Evolutionary conservation across 2,329 filamentous ascomycete species (phyloP), one percentile per base, ranked within the genome.

Genomic region (Xylariaceae sp.): DNA sequence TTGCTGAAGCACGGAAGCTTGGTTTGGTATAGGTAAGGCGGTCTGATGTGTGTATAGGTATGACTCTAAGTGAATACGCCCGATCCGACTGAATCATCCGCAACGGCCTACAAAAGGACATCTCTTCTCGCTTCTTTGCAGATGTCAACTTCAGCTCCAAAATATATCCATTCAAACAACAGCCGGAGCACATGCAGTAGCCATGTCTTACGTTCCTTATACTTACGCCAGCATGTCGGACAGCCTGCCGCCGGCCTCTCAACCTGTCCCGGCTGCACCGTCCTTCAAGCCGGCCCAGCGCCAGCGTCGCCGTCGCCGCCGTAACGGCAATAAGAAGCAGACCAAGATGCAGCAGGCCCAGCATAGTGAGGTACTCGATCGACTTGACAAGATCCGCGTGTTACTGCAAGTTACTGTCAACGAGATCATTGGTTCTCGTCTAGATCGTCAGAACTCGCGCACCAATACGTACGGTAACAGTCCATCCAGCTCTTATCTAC

Each of bases 381-480:
- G 40, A 6, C 45, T 53, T 15, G 51, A 53, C 30, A 9, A 40
- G 10, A 53, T 53, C 44, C 34, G 37, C 45, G 37, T 29, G 1
- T 26, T 44, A 15, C 16, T 49, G 16, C 29, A 49, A 21, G 30
- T 29, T 26, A n/a, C 26, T 16, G 21, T 44, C 18, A 13, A 29
- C 16, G 21, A 26, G 30, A 34, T 43, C 18, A n/a, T 29, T 12
- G 34, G 22, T 22, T 2, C 32, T 22, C 44, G 32, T 18, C n/a
- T 19, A 21, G 44, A 34, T 36, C 44, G 32, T 12, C 30, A 22
- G 5, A n/a, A 36, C 15, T 9, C 44, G 9, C 29, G 3, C 32
- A 47, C 12, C 5, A 12, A 16, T 10, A 30, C 26, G 13, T 5
- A 30, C 15, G 26, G 12, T 9, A 18, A 4, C 18, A 2, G 22